Base-by-base conservation (phyloP, 495 filamentous ascomycete genomes). In the Penicillium bialowiezense region DNA sequence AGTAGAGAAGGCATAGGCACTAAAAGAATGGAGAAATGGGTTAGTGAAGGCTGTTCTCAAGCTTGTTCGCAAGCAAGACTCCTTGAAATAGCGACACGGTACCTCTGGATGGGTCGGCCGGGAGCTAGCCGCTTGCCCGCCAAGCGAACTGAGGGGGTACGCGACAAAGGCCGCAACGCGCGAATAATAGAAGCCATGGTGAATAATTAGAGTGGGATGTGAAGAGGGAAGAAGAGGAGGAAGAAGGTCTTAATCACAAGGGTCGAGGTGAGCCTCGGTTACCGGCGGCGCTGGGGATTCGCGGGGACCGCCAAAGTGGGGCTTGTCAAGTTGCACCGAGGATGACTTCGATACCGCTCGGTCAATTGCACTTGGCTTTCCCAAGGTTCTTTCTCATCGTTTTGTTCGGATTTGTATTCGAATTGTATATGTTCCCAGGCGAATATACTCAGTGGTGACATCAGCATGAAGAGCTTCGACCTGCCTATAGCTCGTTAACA, bases 131-230 rank as follows among this genome's bases (percentile, higher is more conserved):
- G 64, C 67, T 74, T 69, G 41, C 75, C 58, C 35, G 71, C 59
- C 39, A 76, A 56, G 21, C 77, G 66, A 48, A 72, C 62, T 45
- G 76, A 69, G 44, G 76, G 59, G 53, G 82, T 77, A 56, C 82
- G 84, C 54, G 83, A 76, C 58, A 86, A 76, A 36, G 88, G 86
- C 52, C 87, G 78, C 60, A 91, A 67, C 12, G 78, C 76, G 60
- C 82, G 82, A 34, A 78, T 69, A 55, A 92, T 75, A 32, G 87
- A 85, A 46, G 86, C 81, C 88, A 91, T 91, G 21, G 53, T 67
- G 54, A 51, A 26, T 4, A 4, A 41, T 50, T 40, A 41, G 51
- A 40, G 54, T 40, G 48, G 41, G 18, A 21, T 33, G 43, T 29
- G 17, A 39, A 23, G 20, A 36, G 43, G 40, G 50, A 33, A 49